A percentile compares a stretch with the other conserved stretches of the same genome.
Conservation (phyloP, 306 rosid genomes). For the Canavalia ensiformis region DNA sequence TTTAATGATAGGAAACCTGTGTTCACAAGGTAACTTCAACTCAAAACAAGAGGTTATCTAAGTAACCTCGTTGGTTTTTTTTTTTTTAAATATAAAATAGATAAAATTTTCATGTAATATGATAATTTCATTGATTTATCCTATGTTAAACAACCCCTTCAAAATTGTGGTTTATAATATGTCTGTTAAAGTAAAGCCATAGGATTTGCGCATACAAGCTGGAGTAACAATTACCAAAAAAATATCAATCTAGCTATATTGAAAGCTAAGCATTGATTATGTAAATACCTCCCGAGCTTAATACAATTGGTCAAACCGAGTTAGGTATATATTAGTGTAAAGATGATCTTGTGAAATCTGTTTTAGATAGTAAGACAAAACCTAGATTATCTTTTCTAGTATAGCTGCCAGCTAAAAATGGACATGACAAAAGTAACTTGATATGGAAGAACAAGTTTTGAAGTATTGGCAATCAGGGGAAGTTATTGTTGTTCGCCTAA, state of each 20-base stretch:
- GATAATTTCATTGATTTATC: no score
- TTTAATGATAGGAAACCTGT: slow-evolving; percentile 5
- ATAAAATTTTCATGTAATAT: no score
- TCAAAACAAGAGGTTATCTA: no score
- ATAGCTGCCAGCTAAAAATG: slow-evolving; percentile 42
- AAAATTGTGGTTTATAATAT: no score
- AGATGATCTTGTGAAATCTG: slow-evolving; percentile 34
- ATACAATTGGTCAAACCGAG: slow-evolving; percentile 42
- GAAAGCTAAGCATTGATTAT: slow-evolving; percentile 17
- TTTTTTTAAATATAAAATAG: no score
- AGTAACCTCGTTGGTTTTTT: no score
- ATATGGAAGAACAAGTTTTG: not conserved
- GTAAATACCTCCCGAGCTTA: slow-evolving; percentile 10
- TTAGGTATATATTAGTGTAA: slow-evolving; percentile 45
- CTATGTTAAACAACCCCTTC: no score
- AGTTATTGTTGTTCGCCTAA: slow-evolving; percentile 42
- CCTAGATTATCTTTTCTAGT: slow-evolving; percentile 36
- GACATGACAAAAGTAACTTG: slow-evolving; percentile 32
- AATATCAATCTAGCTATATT: not conserved
- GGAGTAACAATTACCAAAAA: not conserved
- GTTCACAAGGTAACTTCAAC: not conserved
- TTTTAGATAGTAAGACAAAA: slow-evolving; percentile 38
- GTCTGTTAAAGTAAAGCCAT: not conserved
- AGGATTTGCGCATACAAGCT: not conserved
- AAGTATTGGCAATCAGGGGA: slow-evolving; percentile 24